These are phyloP conservation scores for Euphorbia pulcherrima DNA, from an alignment of 345 rosid genomes.

Conservation along the genomic window DNA sequence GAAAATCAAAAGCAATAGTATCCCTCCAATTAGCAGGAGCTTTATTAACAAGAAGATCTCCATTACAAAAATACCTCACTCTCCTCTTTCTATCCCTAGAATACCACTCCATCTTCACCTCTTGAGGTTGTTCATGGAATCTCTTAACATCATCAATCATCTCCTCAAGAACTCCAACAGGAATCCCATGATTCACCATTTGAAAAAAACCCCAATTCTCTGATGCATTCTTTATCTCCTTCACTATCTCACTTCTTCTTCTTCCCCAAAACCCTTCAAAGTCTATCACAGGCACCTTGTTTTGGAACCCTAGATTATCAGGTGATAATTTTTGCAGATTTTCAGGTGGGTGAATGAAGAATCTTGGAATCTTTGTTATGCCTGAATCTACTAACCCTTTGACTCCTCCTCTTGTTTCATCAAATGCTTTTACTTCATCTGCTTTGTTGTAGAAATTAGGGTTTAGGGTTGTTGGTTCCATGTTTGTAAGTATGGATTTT, in stretches of 20 bases:
- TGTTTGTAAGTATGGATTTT: background rate
- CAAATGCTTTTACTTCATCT: slow-evolving; percentile 30
- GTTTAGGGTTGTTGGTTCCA: slow-evolving; percentile 12
- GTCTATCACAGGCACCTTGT: slow-evolving; percentile 44
- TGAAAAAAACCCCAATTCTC: slow-evolving; percentile 52
- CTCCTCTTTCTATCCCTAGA: slow-evolving; percentile 26
- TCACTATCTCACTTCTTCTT: slow-evolving; percentile 14
- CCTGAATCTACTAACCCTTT: slow-evolving; percentile 46
- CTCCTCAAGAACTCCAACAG: slow-evolving; percentile 33
- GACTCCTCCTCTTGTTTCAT: slow-evolving; percentile 33
- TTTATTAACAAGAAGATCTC: slow-evolving; percentile 33
- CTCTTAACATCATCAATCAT: slow-evolving; percentile 30
- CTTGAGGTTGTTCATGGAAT: slow-evolving; percentile 46
- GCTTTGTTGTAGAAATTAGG: slow-evolving; percentile 25
- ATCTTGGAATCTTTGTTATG: slow-evolving; percentile 33
- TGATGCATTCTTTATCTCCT: slow-evolving; percentile 30
- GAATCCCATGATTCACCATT: slow-evolving; percentile 44
- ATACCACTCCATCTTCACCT: slow-evolving; percentile 42
- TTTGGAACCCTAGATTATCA: background rate
- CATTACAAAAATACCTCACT: slow-evolving; percentile 35
- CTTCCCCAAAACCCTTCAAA: slow-evolving; percentile 19
- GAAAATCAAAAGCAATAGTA: slow-evolving; percentile 38
- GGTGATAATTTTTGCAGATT: slow-evolving; percentile 3
- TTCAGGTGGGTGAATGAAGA: slow-evolving; percentile 36
- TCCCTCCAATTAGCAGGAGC: slow-evolving; percentile 50